Evolutionary conservation across 805 yeast genomes (phyloP), one percentile per base, ranked within the genome.

Genomic region (Suhomyces tanzawaensis): DNA sequence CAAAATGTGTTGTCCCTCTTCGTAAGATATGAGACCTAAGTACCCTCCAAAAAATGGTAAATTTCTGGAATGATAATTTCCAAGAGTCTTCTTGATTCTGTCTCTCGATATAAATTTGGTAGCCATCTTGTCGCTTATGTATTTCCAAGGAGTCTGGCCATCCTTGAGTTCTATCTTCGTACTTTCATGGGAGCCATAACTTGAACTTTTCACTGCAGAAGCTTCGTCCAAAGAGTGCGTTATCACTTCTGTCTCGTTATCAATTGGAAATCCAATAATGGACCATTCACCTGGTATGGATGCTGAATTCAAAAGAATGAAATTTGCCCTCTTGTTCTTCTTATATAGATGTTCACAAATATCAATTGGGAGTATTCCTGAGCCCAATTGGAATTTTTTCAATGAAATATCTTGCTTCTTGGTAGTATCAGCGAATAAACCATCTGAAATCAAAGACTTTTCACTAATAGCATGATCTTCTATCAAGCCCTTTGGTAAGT

Each of bases 1-100:
- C 2, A 57, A 41, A 7, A 76, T 48, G 42, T 69, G 71, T 18
- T 74, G 74, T 0, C 95, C 95, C 62, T 85, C 91, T 57, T 91
- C 99, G 55, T 93, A 93, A 0, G 95, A 83, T 8, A 93, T 59
- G 29, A 83, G 69, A 4, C 99, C 99, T 38, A 90, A 67, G 22
- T 86, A 70, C 0, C 99, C 99, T n/a, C 99, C 98, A 40, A 79
- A 65, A 51, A 93, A 93, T 1, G 96, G 95, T 14, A 87, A 63
- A 0, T 64, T 61, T 6, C 66, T 48, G 3, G 43, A 19, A 25
- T 52, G 55, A 15, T 43, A 29, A 7, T 40, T 31, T 2, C 50
- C 47, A 3, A 55, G 36, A 14, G 45, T 38, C 4, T 40, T 34
- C 13, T 52, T 43, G n/a, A 73, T 50, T 0, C 48, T 32, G 0